Evolutionary conservation across 192 early-diverging fungal species (phyloP).

Genomic region (Borealophlyctis nickersoniae): DNA sequence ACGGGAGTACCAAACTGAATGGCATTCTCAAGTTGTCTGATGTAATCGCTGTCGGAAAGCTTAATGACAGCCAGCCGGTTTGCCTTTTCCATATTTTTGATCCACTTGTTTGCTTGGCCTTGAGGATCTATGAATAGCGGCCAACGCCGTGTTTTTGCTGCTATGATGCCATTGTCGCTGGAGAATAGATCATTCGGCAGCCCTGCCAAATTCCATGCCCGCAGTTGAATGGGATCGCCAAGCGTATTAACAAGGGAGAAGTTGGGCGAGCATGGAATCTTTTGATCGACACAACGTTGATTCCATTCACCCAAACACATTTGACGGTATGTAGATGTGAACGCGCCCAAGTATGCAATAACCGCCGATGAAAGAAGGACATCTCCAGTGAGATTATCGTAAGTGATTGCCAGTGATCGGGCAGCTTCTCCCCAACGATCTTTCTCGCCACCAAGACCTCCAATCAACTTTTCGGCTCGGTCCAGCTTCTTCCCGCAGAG

Average conservation of each 20-base stretch:
- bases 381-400: constrained; percentile 55
- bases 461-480: constrained; percentile 57
- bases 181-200: constrained; percentile 61
- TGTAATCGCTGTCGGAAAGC: constrained; percentile 58
- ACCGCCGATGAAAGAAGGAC: constrained; percentile 56
- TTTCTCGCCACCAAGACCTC: constrained; percentile 57
- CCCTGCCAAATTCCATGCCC: constrained; percentile 57
- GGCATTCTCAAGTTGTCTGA: constrained; percentile 56
- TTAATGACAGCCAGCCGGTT: constrained; percentile 57
- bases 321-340: constrained; percentile 53
- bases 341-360: constrained; percentile 61
- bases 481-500: constrained; percentile 51
- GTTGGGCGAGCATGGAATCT: constrained; percentile 49
- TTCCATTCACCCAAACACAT: constrained; percentile 49
- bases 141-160: constrained; percentile 55
- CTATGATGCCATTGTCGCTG: constrained; percentile 58
- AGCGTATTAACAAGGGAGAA: constrained; percentile 51
- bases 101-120: constrained; percentile 66
- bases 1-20: constrained; percentile 64
- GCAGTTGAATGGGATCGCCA: constrained; percentile 58
- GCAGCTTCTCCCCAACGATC: constrained; percentile 61
- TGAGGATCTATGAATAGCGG: constrained; percentile 61
- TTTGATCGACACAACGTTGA: constrained; percentile 29
- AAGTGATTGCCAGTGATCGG: constrained; percentile 31
- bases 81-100: constrained; percentile 62